Conservation (phyloP, 2,329 filamentous ascomycete species). For the Septoria petroselini region DNA sequence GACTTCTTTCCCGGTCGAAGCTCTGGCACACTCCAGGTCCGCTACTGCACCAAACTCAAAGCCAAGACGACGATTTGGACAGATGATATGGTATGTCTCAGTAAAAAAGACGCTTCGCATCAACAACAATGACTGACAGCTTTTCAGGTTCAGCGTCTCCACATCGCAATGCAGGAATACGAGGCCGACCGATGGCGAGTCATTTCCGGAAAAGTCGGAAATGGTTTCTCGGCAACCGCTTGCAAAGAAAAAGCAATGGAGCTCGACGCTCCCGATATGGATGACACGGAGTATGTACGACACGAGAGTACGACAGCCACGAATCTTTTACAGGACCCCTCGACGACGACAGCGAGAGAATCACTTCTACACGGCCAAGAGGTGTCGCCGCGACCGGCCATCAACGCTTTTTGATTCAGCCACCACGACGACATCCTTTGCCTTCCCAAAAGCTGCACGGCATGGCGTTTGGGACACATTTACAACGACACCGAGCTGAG, state of each 20-base stretch:
- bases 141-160: slow-evolving; percentile 66
- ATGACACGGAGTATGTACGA: slow-evolving; percentile 18
- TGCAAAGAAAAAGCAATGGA: slow-evolving; percentile 77
- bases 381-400: not conserved
- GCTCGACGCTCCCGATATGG: slow-evolving; percentile 42
- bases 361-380: not conserved
- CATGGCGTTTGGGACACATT: slow-evolving; percentile 6
- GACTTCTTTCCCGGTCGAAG: slow-evolving; percentile 92
- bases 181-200: slow-evolving; percentile 92
- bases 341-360: slow-evolving; percentile 15
- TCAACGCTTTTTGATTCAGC: not conserved
- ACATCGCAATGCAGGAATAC: slow-evolving; percentile 74
- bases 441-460: not conserved
- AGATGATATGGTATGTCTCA: slow-evolving; percentile 70
- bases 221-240: slow-evolving; percentile 80
- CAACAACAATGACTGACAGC: slow-evolving; percentile 2
- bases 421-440: not conserved
- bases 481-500: slow-evolving; percentile 4
- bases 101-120: not conserved
- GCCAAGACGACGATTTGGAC: slow-evolving; percentile 93
- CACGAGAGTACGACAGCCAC: slow-evolving; percentile 14
- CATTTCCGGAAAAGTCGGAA: slow-evolving; percentile 84
- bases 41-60: slow-evolving; percentile 93
- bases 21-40: slow-evolving; percentile 85
- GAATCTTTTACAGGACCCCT: slow-evolving; percentile 13